Evolutionary conservation across 2,329 filamentous ascomycete species (phyloP).

Genomic region (Stachybotrys chartarum): DNA sequence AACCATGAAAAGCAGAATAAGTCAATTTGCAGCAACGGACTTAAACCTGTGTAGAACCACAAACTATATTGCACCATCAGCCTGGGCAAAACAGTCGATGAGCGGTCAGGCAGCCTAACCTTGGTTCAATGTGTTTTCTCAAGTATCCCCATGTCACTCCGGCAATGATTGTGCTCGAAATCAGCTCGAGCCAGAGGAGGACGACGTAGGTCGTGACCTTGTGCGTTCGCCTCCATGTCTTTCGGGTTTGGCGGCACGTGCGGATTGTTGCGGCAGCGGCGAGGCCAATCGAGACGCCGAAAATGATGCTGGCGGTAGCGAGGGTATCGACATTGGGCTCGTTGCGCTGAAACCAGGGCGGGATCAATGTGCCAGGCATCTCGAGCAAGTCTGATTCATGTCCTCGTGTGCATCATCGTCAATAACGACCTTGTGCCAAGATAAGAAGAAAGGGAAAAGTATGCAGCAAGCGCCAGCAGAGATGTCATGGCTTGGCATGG

Average conservation of each 20-base stretch:
- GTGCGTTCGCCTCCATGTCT: slow-evolving; percentile 21
- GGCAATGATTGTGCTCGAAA: slow-evolving; percentile 24
- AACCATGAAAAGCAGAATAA: slow-evolving; percentile 10
- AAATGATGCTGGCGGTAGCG: slow-evolving; percentile 26
- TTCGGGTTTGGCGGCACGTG: slow-evolving; percentile 24
- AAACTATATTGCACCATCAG: slow-evolving; percentile 16
- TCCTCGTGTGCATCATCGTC: no score
- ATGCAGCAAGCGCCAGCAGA: no score
- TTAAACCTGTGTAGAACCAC: slow-evolving; percentile 12
- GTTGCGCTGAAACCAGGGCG: slow-evolving; percentile 14
- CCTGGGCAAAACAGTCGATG: slow-evolving; percentile 3
- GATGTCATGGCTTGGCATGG: no score
- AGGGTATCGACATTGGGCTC: slow-evolving; percentile 18
- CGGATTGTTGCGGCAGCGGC: slow-evolving; percentile 24
- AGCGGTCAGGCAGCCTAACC: slow-evolving; percentile 7
- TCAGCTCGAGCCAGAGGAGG: slow-evolving; percentile 32
- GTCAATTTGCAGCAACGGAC: slow-evolving; percentile 4
- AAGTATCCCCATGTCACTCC: slow-evolving; percentile 28
- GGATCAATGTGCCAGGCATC: slow-evolving; percentile 14
- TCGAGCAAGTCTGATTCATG: not conserved
- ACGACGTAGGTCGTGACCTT: slow-evolving; percentile 27
- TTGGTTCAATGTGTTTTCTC: slow-evolving; percentile 18
- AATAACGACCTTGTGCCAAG: no score
- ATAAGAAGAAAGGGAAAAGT: no score
- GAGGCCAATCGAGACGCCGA: slow-evolving; percentile 29